These are phyloP conservation scores for Ceratorhiza oryzae-sativae DNA, from an alignment of 1,284 basidiomycete genomes.

Conservation along the genomic window DNA sequence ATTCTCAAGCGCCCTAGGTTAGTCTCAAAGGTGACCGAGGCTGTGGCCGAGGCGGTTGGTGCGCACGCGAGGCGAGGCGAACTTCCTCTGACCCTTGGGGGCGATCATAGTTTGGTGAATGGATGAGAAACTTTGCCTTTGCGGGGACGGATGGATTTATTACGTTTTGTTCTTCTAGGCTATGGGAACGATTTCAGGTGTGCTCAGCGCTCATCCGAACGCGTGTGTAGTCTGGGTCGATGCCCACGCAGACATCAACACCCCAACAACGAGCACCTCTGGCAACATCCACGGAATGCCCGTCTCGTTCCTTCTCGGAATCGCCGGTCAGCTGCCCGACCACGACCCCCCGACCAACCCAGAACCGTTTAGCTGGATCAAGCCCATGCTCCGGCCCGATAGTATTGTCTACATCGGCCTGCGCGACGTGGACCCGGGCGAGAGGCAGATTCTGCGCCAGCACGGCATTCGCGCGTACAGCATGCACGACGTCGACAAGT, in stretches of 20 bases:
- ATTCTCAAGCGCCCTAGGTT: conserved; percentile 87
- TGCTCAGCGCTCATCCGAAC: conserved; percentile 65
- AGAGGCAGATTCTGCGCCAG: conserved; percentile 87
- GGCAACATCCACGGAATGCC: conserved; percentile 99
- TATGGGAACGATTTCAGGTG: conserved; percentile 90
- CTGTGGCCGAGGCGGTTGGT: conserved; percentile 79
- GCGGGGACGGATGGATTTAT: background rate
- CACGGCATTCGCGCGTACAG: conserved; percentile 92
- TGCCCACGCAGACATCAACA: conserved; percentile 96
- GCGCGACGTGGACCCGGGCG: conserved; percentile 90
- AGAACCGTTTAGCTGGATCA: conserved; percentile 73
- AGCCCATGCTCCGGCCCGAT: conserved; percentile 72
- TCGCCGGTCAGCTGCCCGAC: conserved; percentile 59
- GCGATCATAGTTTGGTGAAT: conserved; percentile 90
- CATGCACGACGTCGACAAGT: conserved; percentile 98
- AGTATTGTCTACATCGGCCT: conserved; percentile 94
- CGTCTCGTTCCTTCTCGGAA: conserved; percentile 89
- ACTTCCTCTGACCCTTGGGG: conserved; percentile 92
- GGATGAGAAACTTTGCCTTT: conserved; percentile 21
- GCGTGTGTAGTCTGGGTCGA: conserved; percentile 93
- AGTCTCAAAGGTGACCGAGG: conserved; percentile 83
- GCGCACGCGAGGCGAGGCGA: conserved; percentile 78
- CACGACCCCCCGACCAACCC: conserved; percentile 48
- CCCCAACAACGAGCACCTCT: conserved; percentile 81
- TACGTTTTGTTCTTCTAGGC: conserved; percentile 61